Evolutionary conservation across 2,329 filamentous ascomycete genomes (phyloP), one percentile per base, ranked within the genome.

Genomic region (Rhynchosporium secalis): DNA sequence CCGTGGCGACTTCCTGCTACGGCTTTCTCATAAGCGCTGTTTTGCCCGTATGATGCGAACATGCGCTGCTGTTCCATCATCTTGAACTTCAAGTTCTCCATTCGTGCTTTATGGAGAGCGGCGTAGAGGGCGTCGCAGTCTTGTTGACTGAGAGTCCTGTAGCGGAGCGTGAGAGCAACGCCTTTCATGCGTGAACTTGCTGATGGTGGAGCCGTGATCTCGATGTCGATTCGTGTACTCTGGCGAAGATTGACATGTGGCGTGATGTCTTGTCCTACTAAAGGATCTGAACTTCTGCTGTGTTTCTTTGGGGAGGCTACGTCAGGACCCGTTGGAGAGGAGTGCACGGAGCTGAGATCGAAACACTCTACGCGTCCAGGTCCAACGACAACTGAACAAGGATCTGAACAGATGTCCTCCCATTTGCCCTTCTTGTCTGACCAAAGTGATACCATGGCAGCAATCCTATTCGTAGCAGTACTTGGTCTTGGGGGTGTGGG

Each of bases 221-320:
- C 95, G 59, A 99, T 91, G 74, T 99, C 95, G 38, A 99, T 85
- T 3, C 90, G 91, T 28, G 92, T 99, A 70, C 93, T 95, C 71
- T 94, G 89, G 66, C 94, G 86, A 65, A 98, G 87, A 68, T 93
- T 89, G 7, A 98, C 94, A 43, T 96, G 80, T 0, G 95, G 95
- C 0, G 94, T 98, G 47, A 99, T 85, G 72, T 96, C 92, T 40
- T 97, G 84, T 5, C 89, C 90, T 48, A 88, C 56, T 15, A 67
- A 58, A 9, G 61, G 62, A 33, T 55, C 54, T 13, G 61, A 49
- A 8, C 54, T 47, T 49, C 41, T 46, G 20, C 31, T 45, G 6
- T 59, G 48, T 26, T 48, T 43, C 43, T 45, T 49, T 69, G 40
- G 75, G 73, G 10, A 41, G 28, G 61, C 60, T 15, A 75, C 72